phyloP scores from a whole-genome alignment of 441 rosid species.

The Bruguiera hainesii region DNA sequence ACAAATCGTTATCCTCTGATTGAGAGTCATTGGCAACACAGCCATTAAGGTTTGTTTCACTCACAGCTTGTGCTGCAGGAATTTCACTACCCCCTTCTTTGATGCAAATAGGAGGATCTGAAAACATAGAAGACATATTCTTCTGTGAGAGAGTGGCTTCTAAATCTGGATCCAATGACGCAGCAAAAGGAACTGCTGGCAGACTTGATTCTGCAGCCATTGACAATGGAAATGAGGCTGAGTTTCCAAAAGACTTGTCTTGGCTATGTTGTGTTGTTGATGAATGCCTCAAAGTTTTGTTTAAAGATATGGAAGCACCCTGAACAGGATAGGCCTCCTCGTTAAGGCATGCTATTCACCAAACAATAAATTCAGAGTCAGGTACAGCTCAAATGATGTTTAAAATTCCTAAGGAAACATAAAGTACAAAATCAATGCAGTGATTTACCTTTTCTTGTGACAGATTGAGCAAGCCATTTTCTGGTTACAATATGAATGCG shows the following conservation, averaged over 20 bases:
- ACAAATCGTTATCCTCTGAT: conserved; percentile 78
- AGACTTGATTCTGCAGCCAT: conserved; percentile 46
- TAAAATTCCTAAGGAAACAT: conserved; percentile 11
- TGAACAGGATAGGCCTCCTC: conserved; percentile 79
- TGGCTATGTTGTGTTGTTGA: conserved; percentile 48
- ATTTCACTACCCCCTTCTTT: conserved; percentile 42
- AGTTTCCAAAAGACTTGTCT: conserved; percentile 41
- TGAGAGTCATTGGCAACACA: conserved; percentile 79
- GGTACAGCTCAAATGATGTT: conserved; percentile 23
- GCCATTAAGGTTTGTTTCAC: conserved; percentile 48
- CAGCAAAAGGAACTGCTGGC: conserved; percentile 37
- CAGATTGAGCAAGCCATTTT: conserved; percentile 91
- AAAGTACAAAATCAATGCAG: conserved; percentile 10
- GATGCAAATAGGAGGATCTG: conserved; percentile 41
- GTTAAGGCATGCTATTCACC: conserved; percentile 77
- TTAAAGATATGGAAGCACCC: conserved; percentile 43
- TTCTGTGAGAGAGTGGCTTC: conserved; percentile 87
- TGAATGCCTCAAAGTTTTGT: conserved; percentile 37
- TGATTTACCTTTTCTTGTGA: conserved; percentile 72
- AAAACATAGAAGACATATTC: conserved; percentile 50
- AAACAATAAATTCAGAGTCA: conserved; percentile 30
- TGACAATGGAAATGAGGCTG: conserved; percentile 36
- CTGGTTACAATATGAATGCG: conserved; percentile 72
- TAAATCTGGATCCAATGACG: conserved; percentile 55
- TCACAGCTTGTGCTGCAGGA: conserved; percentile 32